A percentile compares a stretch with the other conserved stretches of the same genome.
These are phyloP conservation scores for Xylariaceae sp. DNA, from an alignment of 2,329 filamentous ascomycete genomes.

Conservation along the genomic window DNA sequence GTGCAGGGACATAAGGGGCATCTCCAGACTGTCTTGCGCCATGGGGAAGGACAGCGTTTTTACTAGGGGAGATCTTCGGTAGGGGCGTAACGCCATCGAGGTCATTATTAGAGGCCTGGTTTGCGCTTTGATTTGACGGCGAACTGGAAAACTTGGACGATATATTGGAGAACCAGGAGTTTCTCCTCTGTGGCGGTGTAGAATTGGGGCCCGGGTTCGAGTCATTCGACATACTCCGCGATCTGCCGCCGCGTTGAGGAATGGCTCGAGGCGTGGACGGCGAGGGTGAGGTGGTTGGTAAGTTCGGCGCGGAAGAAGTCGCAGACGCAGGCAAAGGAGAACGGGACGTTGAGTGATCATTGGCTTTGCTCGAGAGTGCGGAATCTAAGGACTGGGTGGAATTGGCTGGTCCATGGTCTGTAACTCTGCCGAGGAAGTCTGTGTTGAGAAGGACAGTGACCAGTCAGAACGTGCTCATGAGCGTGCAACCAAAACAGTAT, in stretches of 20 bases:
- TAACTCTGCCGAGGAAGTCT: constrained; percentile 27
- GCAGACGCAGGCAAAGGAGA: constrained; percentile 18
- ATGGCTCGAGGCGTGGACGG: constrained; percentile 26
- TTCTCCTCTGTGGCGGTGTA: constrained; percentile 48
- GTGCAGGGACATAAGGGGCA: constrained; percentile 67
- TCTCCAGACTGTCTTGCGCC: constrained; percentile 52
- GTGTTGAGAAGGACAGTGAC: not conserved
- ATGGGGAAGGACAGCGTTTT: constrained; percentile 57
- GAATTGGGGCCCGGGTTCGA: constrained; percentile 27
- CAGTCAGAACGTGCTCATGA: not conserved
- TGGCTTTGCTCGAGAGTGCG: constrained; percentile 23
- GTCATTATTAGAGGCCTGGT: constrained; percentile 22
- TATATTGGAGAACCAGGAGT: constrained; percentile 90
- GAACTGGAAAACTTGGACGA: constrained; percentile 83
- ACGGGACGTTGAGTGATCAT: constrained; percentile 23
- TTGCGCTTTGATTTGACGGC: constrained; percentile 29
- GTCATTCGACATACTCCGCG: constrained; percentile 33
- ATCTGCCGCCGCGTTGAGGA: constrained; percentile 30
- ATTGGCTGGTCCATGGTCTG: constrained; percentile 20
- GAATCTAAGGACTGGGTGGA: constrained; percentile 20
- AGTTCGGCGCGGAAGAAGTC: constrained; percentile 14
- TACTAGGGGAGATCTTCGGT: constrained; percentile 45
- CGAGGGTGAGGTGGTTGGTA: constrained; percentile 15
- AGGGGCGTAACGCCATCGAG: constrained; percentile 39
- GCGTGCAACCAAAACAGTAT: no score